Conservation (phyloP, 768 basidiomycete species). For the Chalciporus piperatus region DNA sequence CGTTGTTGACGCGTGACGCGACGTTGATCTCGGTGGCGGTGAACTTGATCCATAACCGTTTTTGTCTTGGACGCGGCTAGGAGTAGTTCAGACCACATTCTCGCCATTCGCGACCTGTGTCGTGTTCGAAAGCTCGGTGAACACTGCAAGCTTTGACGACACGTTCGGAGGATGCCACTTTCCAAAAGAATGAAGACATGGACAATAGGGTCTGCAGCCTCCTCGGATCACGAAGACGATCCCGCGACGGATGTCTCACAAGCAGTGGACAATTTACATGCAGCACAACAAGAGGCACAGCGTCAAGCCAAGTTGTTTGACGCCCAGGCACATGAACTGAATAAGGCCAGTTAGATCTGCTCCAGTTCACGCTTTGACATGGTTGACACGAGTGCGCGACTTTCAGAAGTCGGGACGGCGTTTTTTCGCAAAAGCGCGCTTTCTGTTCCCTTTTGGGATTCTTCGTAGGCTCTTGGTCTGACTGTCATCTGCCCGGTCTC, state of each 20-base stretch:
- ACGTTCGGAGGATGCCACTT: slow-evolving; percentile 28
- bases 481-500: neutral
- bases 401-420: slow-evolving; percentile 14
- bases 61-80: too few relatives aligned
- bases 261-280: slow-evolving; percentile 2
- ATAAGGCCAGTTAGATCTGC: slow-evolving; percentile 9
- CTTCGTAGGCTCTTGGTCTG: slow-evolving; percentile 39
- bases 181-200: slow-evolving; percentile 34
- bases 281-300: slow-evolving; percentile 20
- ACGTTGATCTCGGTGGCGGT: too few relatives aligned
- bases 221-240: slow-evolving; percentile 12
- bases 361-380: neutral
- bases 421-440: slow-evolving; percentile 37
- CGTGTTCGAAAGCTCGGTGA: neutral
- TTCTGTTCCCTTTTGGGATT: slow-evolving; percentile 75
- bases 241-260: slow-evolving; percentile 1
- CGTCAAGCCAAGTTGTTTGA: slow-evolving; percentile 24
- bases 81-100: neutral
- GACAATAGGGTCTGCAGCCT: slow-evolving; percentile 10
- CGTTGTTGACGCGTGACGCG: too few relatives aligned
- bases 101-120: neutral
- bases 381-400: neutral
- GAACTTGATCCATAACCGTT: too few relatives aligned
- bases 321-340: slow-evolving; percentile 27
- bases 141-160: too few relatives aligned